phyloP scores from a whole-genome alignment of 2,329 filamentous ascomycete species.

The Fusarium xyrophilum region DNA sequence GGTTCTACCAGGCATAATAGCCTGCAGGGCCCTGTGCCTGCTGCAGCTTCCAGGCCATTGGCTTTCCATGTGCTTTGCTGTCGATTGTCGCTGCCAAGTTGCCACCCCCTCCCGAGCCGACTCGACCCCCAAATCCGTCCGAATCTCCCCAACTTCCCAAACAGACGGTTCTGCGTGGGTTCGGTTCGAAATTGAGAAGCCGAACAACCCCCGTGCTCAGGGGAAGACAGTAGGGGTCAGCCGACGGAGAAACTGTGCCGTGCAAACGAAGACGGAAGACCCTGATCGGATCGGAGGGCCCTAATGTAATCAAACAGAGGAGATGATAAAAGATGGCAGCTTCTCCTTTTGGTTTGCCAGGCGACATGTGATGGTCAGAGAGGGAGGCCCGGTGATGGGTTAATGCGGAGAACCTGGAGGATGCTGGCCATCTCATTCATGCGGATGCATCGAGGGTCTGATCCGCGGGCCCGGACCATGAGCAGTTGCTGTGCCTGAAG shows the following conservation, averaged over 20 bases:
- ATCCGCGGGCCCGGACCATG: conserved; percentile 23
- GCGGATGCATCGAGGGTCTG: conserved; percentile 32
- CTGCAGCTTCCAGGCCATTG: conserved; percentile 14
- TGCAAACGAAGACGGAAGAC: conserved; percentile 11
- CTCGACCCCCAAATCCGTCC: conserved; percentile 27
- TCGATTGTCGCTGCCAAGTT: conserved; percentile 4
- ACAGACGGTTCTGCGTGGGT: conserved; percentile 18
- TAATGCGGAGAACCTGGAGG: conserved; percentile 38
- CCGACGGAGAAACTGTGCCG: conserved; percentile 36
- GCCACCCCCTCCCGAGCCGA: neutral
- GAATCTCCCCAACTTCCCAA: conserved; percentile 34
- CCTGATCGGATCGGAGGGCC: conserved; percentile 36
- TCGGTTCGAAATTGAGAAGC: conserved; percentile 4
- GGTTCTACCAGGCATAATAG: conserved; percentile 24
- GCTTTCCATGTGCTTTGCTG: conserved; percentile 13
- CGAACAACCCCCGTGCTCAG: conserved; percentile 16
- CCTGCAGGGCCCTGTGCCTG: conserved; percentile 16
- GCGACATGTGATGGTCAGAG: conserved; percentile 33
- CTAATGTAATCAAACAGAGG: conserved; percentile 9
- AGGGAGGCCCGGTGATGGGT: conserved; percentile 33
- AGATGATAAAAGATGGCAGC: conserved; percentile 17
- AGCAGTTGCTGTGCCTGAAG: conserved; percentile 14
- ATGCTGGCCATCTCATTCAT: conserved; percentile 25
- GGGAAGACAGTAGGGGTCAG: conserved; percentile 23
- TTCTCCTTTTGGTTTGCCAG: conserved; percentile 26